Evolutionary conservation across 257 asterid species (phyloP), one percentile per base, ranked within the genome.

Genomic region (Rehmannia glutinosa): DNA sequence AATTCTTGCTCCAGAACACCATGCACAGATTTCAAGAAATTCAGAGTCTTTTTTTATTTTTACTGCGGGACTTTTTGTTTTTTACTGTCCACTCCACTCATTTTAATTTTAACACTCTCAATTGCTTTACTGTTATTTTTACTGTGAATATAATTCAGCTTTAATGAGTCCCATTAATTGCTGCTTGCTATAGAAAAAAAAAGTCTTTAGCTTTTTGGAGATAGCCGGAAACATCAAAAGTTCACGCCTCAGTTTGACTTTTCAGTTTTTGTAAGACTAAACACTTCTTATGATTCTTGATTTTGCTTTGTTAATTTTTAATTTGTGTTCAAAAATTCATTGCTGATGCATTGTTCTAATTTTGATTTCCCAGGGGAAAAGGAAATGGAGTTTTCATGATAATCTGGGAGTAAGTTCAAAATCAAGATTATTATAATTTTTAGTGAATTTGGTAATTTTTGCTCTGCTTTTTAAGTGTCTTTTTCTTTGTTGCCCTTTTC

Each of bases 1-100:
- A 27, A 27, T 27, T 27, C 30, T 15, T 66, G 62, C 66, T 57
- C 59, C 33, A 28, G 50, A 68, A 70, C 83, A 76, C 70, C 35
- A 15, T 32, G 74, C 87, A 67, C 89, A 75, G 42, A 73, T 27
- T 74, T 53, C 85, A 17, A 77, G 57, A 58, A 16, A 6, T 33
- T 68, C 46, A 45, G 62, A 23, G 74, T 80, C 80, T 23, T 68
- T 55, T 67, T 61, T 45, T 20, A 17, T 36, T 54, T 5, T 68
- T 11, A 3, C 60, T 38, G 6, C 19, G 62, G 72, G 70, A 55
- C 33, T 28, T 28, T 28, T 38, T 38, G 8, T 79, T 56, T 75
- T 33, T 36, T 59, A 23, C 63, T 24, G 46, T 10, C 65, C 38
- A 57, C 50, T 33, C 2, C 45, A 5, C 61, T 67, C 16, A 19